These are phyloP conservation scores for Gynandropsis gynandra DNA, from an alignment of 345 rosid species.

Conservation along the genomic window DNA sequence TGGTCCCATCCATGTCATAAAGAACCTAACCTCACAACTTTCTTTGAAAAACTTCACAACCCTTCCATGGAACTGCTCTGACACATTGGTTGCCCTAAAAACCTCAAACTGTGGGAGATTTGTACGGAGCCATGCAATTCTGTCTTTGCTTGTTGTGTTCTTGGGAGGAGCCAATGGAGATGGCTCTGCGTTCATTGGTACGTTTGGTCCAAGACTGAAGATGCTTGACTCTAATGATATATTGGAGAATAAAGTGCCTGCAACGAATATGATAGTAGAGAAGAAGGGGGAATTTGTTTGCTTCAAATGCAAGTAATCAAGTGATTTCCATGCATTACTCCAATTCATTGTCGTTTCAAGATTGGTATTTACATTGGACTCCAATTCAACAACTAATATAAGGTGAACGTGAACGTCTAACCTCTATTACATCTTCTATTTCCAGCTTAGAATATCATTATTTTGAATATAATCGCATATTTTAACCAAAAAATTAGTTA, in stretches of 20 bases:
- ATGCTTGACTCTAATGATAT: slow-evolving; percentile 19
- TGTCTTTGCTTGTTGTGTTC: slow-evolving; percentile 36
- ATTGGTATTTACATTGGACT: slow-evolving; percentile 17
- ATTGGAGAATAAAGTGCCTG: slow-evolving; percentile 26
- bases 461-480: neutral
- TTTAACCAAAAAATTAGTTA: too few species aligned
- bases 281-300: slow-evolving; percentile 26
- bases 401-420: neutral
- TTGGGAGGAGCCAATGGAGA: slow-evolving; percentile 38
- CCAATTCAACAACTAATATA: neutral
- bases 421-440: neutral
- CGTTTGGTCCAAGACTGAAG: slow-evolving; percentile 2
- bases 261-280: slow-evolving; percentile 24
- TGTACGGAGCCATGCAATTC: slow-evolving; percentile 41
- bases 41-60: slow-evolving; percentile 41
- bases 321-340: slow-evolving; percentile 15
- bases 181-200: slow-evolving; percentile 21
- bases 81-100: slow-evolving; percentile 41
- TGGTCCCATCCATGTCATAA: slow-evolving; percentile 84
- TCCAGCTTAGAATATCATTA: slow-evolving; percentile 1
- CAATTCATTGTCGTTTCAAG: slow-evolving; percentile 27
- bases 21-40: slow-evolving; percentile 49
- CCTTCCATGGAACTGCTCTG: slow-evolving; percentile 43
- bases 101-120: slow-evolving; percentile 39
- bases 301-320: slow-evolving; percentile 16